Evolutionary conservation across 345 rosid genomes (phyloP), one percentile per base, ranked within the genome.

Genomic region (Pelargonium nanum): DNA sequence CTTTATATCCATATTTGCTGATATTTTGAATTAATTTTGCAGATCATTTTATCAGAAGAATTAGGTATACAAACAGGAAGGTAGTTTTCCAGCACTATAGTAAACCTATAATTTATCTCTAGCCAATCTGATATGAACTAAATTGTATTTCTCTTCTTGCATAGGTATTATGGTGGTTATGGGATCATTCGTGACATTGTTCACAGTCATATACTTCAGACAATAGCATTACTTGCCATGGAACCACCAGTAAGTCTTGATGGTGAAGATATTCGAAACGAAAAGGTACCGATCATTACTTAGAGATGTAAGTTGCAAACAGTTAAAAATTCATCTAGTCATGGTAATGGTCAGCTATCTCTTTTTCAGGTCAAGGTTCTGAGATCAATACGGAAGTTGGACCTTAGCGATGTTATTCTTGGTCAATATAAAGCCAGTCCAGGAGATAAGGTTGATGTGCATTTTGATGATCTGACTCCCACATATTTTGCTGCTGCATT

Each of bases 191-290:
- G 77, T 21, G 90, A 84, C 70, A 73, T 88, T 53, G 83, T 86
- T 58, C 88, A 82, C 24, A 84, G 88, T 68, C 96, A 88, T 75
- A 66, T 86, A 60, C 80, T 88, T 62, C 93, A 86, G 79, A 86
- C 84, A 51, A 69, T 84, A 51, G 87, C 88, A 55, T 76, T 88
- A 68, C 86, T 88, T 73, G 80, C 96, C 54, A 88, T 86, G 93
- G 96, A 84, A 72, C 87, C 93, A 58, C 96, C 96, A 0, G 65
- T 81, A 72, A 85, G 85, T 71, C 90, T 88, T 15, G 70, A 88
- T 66, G 93, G 90, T 53, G 93, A 85, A 82, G 88, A 85, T 77
- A 80, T 85, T 72, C 81, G 84, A 57, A 85, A 85, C 54, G 92
- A 88, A 68, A 85, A 88, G 88, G 88, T 85, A 65, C 34, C 15